These are phyloP conservation scores for Trichoderma sp. DNA, from an alignment of 2,329 filamentous ascomycete genomes.

Conservation along the genomic window DNA sequence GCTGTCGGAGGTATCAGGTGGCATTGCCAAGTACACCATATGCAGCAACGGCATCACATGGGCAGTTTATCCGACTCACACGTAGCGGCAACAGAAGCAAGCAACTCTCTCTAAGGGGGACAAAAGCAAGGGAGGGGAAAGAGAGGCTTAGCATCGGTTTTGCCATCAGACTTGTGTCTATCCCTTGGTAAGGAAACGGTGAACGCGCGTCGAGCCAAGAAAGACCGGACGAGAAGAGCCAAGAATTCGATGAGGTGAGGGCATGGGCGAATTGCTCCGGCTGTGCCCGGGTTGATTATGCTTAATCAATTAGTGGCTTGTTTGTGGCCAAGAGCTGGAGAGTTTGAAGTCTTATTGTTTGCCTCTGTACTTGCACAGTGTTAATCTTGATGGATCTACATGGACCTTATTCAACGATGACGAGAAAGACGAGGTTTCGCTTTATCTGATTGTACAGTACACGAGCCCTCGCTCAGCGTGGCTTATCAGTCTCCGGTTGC, in stretches of 20 bases:
- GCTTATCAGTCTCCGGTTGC: neutral
- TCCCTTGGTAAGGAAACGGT: neutral
- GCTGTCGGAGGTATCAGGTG: neutral
- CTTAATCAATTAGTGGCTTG: constrained; percentile 15
- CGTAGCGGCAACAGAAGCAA: neutral
- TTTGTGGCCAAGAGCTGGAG: neutral
- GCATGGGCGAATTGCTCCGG: neutral
- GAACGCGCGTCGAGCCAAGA: constrained; percentile 14
- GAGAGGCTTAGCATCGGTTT: neutral
- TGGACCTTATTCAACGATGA: neutral
- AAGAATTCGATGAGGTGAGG: neutral
- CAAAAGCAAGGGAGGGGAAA: neutral
- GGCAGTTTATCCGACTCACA: neutral
- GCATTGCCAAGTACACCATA: neutral
- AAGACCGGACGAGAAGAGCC: neutral
- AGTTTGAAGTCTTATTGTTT: neutral
- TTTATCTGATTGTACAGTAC: neutral
- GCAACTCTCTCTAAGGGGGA: neutral
- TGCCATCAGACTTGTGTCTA: neutral
- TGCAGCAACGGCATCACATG: constrained; percentile 14
- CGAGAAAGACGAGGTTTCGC: neutral
- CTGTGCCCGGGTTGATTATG: constrained; percentile 1
- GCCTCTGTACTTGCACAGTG: neutral
- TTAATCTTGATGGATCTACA: neutral
- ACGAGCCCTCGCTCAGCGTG: neutral